Evolutionary conservation across 148 eudicot genomes (phyloP), one percentile per base, ranked within the genome.

Genomic region (Hydrangea macrophylla): DNA sequence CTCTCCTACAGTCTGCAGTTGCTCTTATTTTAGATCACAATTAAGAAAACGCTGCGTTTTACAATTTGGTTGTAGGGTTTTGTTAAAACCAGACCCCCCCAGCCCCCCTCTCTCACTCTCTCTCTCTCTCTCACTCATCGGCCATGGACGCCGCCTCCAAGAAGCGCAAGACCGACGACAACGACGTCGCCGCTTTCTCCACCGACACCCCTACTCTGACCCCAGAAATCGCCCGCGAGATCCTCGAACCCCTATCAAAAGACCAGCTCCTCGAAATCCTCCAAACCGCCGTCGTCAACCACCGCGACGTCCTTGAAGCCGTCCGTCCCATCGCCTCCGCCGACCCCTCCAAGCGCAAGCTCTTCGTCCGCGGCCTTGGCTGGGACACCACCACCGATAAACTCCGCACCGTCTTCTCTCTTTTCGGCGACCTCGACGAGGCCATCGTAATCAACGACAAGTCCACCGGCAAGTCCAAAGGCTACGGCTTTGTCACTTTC

Each of bases 91-190:
- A n/a, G n/a, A n/a, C n/a, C n/a, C n/a, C n/a, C n/a, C n/a, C n/a
- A n/a, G n/a, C n/a, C n/a, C n/a, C n/a, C n/a, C n/a, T n/a, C n/a
- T n/a, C n/a, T n/a, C n/a, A n/a, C n/a, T n/a, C n/a, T n/a, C 58
- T 72, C 37, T 9, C 31, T 35, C 27, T 69, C 32, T 40, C 40
- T 42, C 51, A 22, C 36, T 33, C 23, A 25, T 4, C 13, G 30
- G n/a, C 24, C 9, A 82, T 82, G 91, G 91, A 92, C 65, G 65
- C 68, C 23, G n/a, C n/a, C n/a, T 57, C 83, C 8, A 93, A 93
- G 86, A 93, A 90, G 25, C 95, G 96, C 66, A 93, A 90, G 63
- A 64, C 88, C 61, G 98, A 88, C 32, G 96, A 90, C 59, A 90
- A 86, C 70, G 98, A 94, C 24, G 58, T 42, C n/a, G 58, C 28